Evolutionary conservation across 139 green algal species (phyloP).

Genomic region (Asterochloris sp.): DNA sequence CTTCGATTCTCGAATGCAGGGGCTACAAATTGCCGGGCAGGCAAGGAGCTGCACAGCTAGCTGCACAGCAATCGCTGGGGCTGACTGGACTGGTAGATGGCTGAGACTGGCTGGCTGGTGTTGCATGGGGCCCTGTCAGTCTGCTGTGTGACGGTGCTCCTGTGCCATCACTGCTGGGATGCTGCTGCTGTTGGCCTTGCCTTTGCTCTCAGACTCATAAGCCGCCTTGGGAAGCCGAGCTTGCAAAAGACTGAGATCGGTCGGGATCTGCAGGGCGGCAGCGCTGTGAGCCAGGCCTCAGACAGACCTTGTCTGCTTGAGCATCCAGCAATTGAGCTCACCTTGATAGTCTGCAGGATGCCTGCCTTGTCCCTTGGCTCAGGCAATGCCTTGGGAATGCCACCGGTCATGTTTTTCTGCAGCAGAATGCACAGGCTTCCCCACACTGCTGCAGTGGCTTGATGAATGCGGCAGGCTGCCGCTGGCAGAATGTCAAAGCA

Average conservation of each 20-base stretch:
- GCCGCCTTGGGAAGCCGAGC: slow-evolving; percentile 1
- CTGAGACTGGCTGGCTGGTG: no score
- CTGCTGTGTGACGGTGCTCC: no score
- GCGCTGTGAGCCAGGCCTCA: no score
- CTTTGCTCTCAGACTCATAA: slow-evolving; percentile 5
- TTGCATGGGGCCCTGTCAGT: no score
- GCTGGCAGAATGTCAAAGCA: no score
- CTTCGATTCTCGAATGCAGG: no score
- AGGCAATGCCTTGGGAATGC: background rate
- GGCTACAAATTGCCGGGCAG: no score
- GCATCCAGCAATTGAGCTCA: background rate
- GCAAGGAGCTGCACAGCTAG: no score
- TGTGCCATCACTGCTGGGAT: no score
- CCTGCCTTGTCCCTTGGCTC: background rate
- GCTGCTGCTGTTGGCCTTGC: background rate
- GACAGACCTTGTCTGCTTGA: background rate
- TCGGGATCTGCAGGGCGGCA: slow-evolving; percentile 5
- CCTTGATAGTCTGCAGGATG: slow-evolving; percentile 12
- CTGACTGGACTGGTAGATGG: no score
- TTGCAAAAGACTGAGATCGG: slow-evolving; percentile 9
- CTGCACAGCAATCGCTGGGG: no score
- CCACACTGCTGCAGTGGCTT: background rate
- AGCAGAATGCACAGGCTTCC: slow-evolving; percentile 6
- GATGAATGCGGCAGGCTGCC: background rate
- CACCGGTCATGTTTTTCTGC: background rate